Percentiles rank a stretch among this genome's conserved stretches.
Conservation (phyloP, 495 filamentous ascomycete species). For the Polyplosphaeria fusca region DNA sequence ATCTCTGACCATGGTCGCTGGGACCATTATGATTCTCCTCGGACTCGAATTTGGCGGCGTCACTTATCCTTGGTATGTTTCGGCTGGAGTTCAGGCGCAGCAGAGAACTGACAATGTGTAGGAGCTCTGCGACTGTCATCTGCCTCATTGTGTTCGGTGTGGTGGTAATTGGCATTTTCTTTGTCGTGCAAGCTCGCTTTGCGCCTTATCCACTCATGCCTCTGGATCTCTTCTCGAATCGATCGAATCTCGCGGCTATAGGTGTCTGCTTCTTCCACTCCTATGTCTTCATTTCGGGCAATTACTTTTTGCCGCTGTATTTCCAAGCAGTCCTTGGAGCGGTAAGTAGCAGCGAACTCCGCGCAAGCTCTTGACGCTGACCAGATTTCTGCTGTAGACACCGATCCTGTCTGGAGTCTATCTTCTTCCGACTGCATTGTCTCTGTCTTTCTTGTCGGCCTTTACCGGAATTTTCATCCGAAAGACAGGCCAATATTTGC, state of each 20-base stretch:
- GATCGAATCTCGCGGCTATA: constrained; percentile 31
- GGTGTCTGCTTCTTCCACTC: constrained; percentile 36
- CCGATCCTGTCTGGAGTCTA: constrained; percentile 79
- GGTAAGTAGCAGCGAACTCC: too few relatives aligned
- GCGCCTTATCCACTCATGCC: constrained; percentile 79
- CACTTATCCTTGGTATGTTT: constrained; percentile 74
- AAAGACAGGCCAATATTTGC: constrained; percentile 61
- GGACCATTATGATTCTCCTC: constrained; percentile 68
- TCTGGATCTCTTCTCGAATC: constrained; percentile 58
- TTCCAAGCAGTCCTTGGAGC: constrained; percentile 59
- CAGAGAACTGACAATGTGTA: too few relatives aligned
- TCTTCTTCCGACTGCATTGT: constrained; percentile 68
- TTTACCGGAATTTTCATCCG: constrained; percentile 66
- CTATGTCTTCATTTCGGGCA: constrained; percentile 38
- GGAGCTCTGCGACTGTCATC: constrained; percentile 66
- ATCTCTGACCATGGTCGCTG: constrained; percentile 63
- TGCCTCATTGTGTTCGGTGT: constrained; percentile 76
- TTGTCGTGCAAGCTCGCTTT: constrained; percentile 65
- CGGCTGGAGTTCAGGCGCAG: too few relatives aligned
- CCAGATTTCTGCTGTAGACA: too few relatives aligned
- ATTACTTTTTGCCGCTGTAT: constrained; percentile 36
- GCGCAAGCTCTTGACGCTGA: too few relatives aligned
- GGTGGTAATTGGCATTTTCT: constrained; percentile 59
- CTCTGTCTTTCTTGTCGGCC: constrained; percentile 64
- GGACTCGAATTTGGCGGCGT: constrained; percentile 52